Percentiles rank a stretch among this genome's conserved stretches.
Evolutionary conservation across 768 basidiomycete species (phyloP).

Genomic region (Lactarius indigo): DNA sequence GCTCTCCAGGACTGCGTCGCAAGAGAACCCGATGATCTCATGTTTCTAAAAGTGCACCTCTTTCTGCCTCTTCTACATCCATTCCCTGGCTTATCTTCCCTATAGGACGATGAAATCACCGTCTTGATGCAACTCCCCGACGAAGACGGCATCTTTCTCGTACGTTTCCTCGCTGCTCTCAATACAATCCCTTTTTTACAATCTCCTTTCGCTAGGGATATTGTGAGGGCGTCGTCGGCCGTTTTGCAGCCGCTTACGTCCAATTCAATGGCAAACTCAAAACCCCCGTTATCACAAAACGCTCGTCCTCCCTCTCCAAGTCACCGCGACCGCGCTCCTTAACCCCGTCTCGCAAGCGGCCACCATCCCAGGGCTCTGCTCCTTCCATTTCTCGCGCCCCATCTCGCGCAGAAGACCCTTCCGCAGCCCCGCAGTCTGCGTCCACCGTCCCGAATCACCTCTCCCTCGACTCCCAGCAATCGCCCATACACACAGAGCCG

Average conservation of each 20-base stretch:
- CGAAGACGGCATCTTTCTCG: constrained; percentile 55
- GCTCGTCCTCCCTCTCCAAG: constrained; percentile 40
- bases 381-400: constrained; percentile 23
- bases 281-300: constrained; percentile 73
- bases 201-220: constrained; percentile 51
- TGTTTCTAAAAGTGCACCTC: constrained; percentile 75
- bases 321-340: constrained; percentile 32
- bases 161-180: constrained; percentile 35
- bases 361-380: constrained; percentile 30
- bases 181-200: constrained; percentile 1
- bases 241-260: constrained; percentile 61
- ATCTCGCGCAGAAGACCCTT: constrained; percentile 18
- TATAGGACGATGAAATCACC: constrained; percentile 72
- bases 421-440: not conserved
- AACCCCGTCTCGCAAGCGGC: constrained; percentile 26
- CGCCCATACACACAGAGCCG: not conserved
- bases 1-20: constrained; percentile 75
- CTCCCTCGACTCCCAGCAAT: not conserved
- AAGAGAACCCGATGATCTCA: constrained; percentile 69
- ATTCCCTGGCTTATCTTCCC: too few relatives aligned
- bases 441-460: constrained; percentile 8
- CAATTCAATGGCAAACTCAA: constrained; percentile 73
- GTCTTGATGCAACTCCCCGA: constrained; percentile 70
- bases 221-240: constrained; percentile 84
- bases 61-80: not conserved